Percentiles rank a stretch among this genome's conserved stretches.
phyloP scores from a whole-genome alignment of 2,329 filamentous ascomycete species.

The Neonectria sp. region DNA sequence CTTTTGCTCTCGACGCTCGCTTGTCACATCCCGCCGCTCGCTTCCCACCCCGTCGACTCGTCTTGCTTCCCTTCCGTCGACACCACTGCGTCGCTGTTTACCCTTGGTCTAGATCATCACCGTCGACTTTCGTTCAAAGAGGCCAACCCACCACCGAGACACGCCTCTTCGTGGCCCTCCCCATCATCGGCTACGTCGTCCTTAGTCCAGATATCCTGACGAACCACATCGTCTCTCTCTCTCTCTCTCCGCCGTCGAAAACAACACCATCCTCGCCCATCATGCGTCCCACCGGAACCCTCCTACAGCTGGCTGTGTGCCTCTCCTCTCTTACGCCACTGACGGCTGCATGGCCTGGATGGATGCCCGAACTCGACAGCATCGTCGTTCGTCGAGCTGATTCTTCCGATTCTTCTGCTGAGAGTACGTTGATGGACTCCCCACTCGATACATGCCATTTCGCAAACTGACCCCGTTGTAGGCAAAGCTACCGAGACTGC shows the following conservation, averaged over 20 bases:
- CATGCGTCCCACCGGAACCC: slow-evolving; percentile 66
- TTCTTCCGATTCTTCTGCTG: slow-evolving; percentile 26
- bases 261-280: slow-evolving; percentile 30
- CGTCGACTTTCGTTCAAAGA: not conserved
- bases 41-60: slow-evolving; percentile 24
- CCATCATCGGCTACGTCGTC: slow-evolving; percentile 14
- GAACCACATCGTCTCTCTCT: slow-evolving; percentile 15
- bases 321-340: slow-evolving; percentile 66
- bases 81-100: slow-evolving; percentile 3
- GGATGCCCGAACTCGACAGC: slow-evolving; percentile 67
- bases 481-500: slow-evolving; percentile 17
- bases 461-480: not conserved
- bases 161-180: slow-evolving; percentile 19
- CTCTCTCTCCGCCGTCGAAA: slow-evolving; percentile 9
- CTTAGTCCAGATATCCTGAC: not conserved
- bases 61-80: not conserved
- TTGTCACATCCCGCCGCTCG: slow-evolving; percentile 19
- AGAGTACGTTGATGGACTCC: slow-evolving; percentile 27
- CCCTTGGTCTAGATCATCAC: slow-evolving; percentile 23
- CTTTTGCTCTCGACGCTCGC: slow-evolving; percentile 29
- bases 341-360: slow-evolving; percentile 70
- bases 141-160: slow-evolving; percentile 15
- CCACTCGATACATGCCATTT: slow-evolving; percentile 23
- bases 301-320: slow-evolving; percentile 65
- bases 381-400: slow-evolving; percentile 67